phyloP scores from a whole-genome alignment of 305 asterid species.

The Rubia peregrina region DNA sequence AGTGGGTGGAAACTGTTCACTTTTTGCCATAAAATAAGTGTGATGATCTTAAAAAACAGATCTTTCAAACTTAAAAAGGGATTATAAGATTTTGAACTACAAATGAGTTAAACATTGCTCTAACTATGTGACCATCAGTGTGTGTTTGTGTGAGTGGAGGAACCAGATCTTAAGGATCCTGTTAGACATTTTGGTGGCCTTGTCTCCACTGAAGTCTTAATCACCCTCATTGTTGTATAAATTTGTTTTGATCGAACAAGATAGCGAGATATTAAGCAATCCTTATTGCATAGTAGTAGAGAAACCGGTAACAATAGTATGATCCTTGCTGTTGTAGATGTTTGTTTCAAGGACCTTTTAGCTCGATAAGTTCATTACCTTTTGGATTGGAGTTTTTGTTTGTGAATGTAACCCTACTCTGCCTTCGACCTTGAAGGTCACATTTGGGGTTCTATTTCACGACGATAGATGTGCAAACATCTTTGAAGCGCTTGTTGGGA shows the following conservation, averaged over 20 bases:
- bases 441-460: slow-evolving; percentile 82
- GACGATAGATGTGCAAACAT: slow-evolving; percentile 94
- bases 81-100: not conserved
- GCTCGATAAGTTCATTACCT: not conserved
- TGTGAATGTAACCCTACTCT: not conserved
- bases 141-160: not conserved
- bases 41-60: no score
- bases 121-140: not conserved
- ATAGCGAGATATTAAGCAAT: not conserved
- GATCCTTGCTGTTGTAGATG: not conserved
- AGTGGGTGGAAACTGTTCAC: no score
- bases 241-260: not conserved
- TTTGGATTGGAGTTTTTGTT: not conserved
- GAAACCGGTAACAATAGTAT: not conserved
- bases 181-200: not conserved
- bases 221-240: not conserved
- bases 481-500: slow-evolving; percentile 97
- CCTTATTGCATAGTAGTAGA: not conserved
- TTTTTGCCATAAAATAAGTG: no score
- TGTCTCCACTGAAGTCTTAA: not conserved
- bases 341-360: not conserved
- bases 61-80: no score
- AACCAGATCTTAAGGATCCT: not conserved
- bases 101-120: not conserved
- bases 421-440: slow-evolving; percentile 45